Base-by-base conservation (phyloP, 768 basidiomycete genomes). In the Macrolepiota dolichaula region DNA sequence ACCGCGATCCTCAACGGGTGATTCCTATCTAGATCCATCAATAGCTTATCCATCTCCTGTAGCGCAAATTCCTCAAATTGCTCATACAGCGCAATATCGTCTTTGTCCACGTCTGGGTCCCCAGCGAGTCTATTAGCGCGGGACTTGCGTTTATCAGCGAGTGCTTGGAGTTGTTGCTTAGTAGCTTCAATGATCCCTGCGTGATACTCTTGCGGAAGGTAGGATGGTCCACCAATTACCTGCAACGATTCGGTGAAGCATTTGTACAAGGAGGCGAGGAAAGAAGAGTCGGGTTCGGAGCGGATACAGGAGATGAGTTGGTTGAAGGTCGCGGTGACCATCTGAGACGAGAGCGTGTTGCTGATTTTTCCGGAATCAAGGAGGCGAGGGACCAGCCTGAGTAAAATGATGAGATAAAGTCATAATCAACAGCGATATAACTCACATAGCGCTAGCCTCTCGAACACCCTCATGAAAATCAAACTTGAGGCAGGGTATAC, bases 381-480 rank as follows among this genome's bases (percentile, higher is more conserved):
- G 0, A 94, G 78, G 72, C 88, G 82, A 0, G 92, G 91, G 1
- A 92, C 72, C 10, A 94, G 76, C 73, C 92, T 93, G 40, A 4
- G 46, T 22, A 51, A 63, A 12, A 40, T 50, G 35, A 44, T 24
- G n/a, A 29, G 38, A 15, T 27, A 13, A 36, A 11, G 24, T 19
- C 11, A 29, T 32, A 37, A 35, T 57, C n/a, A 58, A 25, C 36
- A 37, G 29, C 15, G 40, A 35, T 7, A 32, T 15, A 24, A 77
- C 85, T 54, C 65, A 93, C 91, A 91, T 78, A 0, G 87, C 86
- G 69, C 79, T 86, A 0, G 89, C 89, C 69, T 94, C 92, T 22
- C 91, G 71, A 0, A 94, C 92, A 1, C 92, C 91, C 57, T 94
- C 92, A 64, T 94, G 91, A 73, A 92, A 92, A 69, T 87, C 89